Evolutionary conservation across 83 land plant genomes (phyloP), one percentile per base, ranked within the genome.

Genomic region (Picea engelmannii): DNA sequence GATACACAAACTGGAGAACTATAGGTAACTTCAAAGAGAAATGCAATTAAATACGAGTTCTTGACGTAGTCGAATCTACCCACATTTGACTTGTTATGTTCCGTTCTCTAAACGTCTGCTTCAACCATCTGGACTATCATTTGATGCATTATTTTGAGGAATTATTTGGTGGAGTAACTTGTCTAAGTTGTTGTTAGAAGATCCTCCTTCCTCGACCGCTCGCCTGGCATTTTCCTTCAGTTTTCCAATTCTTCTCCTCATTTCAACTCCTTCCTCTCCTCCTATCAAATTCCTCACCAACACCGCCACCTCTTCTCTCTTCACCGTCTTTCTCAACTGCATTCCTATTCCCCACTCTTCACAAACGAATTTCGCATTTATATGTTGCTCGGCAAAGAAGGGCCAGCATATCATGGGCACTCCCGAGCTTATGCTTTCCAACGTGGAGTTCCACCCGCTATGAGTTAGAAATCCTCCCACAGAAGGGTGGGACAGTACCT

Each of bases 341-440:
- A 74, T 7, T 35, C 70, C 70, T 11, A 63, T 49, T 15, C 73
- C 61, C 80, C 80, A 82, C 24, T 69, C 68, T 18, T 4, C n/a
- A 62, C 78, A 79, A 27, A 38, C 16, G 21, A 68, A 83, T 44
- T 65, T 13, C 24, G 69, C 69, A 38, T 83, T 83, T 11, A 62
- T 61, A n/a, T 44, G 38, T 42, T 82, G 66, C n/a, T 82, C 79
- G 5, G 81, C 85, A 27, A 55, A 78, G 49, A 62, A 40, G 12
- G 85, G 85, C 78, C 85, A 79, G 42, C 85, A 83, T n/a, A 83
- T 31, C 82, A 83, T 79, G 2, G 69, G 85, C 55, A 85, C 80
- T 15, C 86, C 84, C 1, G 7, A 47, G 16, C 63, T n/a, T 24
- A 85, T 76, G 76, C 76, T 55, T 76, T 84, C 86, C 58, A 71